Evolutionary conservation across 192 early-diverging fungal genomes (phyloP), one percentile per base, ranked within the genome.

Genomic region (Podila epicladia): DNA sequence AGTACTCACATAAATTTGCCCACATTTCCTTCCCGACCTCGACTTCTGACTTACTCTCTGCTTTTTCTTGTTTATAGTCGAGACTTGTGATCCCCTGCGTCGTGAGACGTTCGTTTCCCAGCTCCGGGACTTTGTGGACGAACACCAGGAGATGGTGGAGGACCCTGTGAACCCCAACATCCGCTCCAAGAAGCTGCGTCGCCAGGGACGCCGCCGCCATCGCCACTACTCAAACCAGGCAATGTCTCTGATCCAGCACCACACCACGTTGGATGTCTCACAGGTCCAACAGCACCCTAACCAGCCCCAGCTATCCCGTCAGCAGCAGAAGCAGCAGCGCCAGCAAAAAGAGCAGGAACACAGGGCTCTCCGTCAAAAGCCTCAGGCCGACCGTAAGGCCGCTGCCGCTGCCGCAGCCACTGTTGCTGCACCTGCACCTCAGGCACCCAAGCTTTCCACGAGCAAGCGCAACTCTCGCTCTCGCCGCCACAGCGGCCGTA

Each of bases 71-170:
- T 22, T 13, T n/a, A 17, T 68, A 80, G 77, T 69, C 62, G 77
- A 80, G 58, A 80, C 77, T 7, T 80, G 77, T 58, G 77, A 80
- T 61, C 71, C 77, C 11, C 29, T 80, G 4, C 65, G 77, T 19
- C 70, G 71, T 7, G 77, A 80, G 48, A 67, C 77, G 17, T 73
- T 80, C 41, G 62, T 62, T 24, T 69, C 57, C 4, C 77, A 80
- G 29, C 66, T 80, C 8, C 60, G 62, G 9, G 35, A 53, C 31
- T 80, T 80, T 38, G 17, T 73, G 32, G 71, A 73, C 1, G 67
- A 69, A 9, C 29, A 80, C 1, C 58, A 71, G 11, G 62, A 65
- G 6, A 19, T 55, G 8, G 29, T 51, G 22, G n/a, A 32, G 0
- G 70, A 49, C 1, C n/a, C 33, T 37, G 71, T 29, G 0, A 45